phyloP scores from a whole-genome alignment of 768 basidiomycete species.

The Russula lepida region DNA sequence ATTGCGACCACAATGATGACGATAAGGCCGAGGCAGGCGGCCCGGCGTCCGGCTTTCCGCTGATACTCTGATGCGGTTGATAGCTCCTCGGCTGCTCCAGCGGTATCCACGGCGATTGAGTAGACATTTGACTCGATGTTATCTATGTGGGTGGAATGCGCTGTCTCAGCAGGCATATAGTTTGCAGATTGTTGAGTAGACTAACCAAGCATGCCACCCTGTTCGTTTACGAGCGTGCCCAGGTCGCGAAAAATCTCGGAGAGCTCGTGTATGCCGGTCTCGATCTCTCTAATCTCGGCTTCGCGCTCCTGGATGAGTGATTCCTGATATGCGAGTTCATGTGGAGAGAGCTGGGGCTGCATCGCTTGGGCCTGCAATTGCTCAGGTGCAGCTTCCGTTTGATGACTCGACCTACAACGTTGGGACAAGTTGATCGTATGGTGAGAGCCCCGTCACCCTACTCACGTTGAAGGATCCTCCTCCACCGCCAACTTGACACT shows the following conservation, averaged over 20 bases:
- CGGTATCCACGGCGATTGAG: conserved; percentile 74
- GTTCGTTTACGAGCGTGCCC: conserved; percentile 89
- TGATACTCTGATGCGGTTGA: conserved; percentile 89
- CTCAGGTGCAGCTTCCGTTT: conserved; percentile 36
- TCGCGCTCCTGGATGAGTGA: conserved; percentile 92
- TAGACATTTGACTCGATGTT: conserved; percentile 93
- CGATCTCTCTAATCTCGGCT: conserved; percentile 90
- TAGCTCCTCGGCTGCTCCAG: conserved; percentile 78
- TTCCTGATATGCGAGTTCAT: conserved; percentile 94
- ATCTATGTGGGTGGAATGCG: conserved; percentile 44
- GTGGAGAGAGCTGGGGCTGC: conserved; percentile 71
- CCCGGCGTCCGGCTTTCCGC: conserved; percentile 83
- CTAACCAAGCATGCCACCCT: conserved; percentile 87
- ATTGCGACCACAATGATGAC: conserved; percentile 79
- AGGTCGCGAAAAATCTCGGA: conserved; percentile 95
- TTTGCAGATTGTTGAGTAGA: conserved; percentile 24
- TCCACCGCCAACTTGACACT: conserved; percentile 80
- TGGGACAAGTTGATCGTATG: background rate
- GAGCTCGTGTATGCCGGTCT: conserved; percentile 92
- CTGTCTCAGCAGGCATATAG: background rate
- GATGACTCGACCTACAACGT: conserved; percentile 4
- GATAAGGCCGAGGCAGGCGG: conserved; percentile 84
- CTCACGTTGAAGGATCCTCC: conserved; percentile 42
- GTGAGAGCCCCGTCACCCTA: conserved; percentile 1
- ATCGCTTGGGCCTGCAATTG: conserved; percentile 64